Evolutionary conservation across 2,329 filamentous ascomycete species (phyloP).

Genomic region (Fusarium mangiferae): DNA sequence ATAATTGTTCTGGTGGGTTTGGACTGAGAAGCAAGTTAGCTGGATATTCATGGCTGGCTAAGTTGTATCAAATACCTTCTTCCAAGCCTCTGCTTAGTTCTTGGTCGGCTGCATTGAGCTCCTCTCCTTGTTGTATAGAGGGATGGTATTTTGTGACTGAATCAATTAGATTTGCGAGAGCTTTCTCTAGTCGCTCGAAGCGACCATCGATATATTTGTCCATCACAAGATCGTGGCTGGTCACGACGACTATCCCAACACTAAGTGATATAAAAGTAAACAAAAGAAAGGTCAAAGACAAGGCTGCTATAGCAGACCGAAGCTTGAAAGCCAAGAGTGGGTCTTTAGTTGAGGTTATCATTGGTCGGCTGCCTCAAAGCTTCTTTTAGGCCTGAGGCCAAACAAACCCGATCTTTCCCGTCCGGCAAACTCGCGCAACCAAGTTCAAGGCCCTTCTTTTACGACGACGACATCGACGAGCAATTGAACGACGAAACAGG

Average conservation of each 20-base stretch:
- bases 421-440: constrained; percentile 49
- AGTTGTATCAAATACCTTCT: constrained; percentile 59
- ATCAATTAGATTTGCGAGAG: constrained; percentile 76
- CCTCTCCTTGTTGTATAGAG: constrained; percentile 71
- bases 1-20: constrained; percentile 80
- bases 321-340: constrained; percentile 39
- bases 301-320: constrained; percentile 19
- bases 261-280: constrained; percentile 2
- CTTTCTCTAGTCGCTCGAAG: constrained; percentile 74
- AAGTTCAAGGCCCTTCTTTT: constrained; percentile 36
- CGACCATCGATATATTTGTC: constrained; percentile 69
- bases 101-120: constrained; percentile 76
- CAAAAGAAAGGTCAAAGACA: constrained; percentile 6
- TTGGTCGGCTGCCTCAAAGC: constrained; percentile 27
- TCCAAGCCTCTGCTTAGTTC: constrained; percentile 74
- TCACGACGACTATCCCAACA: neutral
- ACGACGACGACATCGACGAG: constrained; percentile 46
- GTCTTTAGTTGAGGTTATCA: neutral
- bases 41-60: neutral
- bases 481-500: constrained; percentile 51
- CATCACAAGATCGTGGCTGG: constrained; percentile 55
- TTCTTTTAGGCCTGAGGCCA: constrained; percentile 48
- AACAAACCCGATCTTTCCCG: constrained; percentile 49
- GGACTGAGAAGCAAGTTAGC: constrained; percentile 59
- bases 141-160: constrained; percentile 87